Evolutionary conservation across 2,329 filamentous ascomycete genomes (phyloP).

Genomic region (Microcyclospora pomicola): DNA sequence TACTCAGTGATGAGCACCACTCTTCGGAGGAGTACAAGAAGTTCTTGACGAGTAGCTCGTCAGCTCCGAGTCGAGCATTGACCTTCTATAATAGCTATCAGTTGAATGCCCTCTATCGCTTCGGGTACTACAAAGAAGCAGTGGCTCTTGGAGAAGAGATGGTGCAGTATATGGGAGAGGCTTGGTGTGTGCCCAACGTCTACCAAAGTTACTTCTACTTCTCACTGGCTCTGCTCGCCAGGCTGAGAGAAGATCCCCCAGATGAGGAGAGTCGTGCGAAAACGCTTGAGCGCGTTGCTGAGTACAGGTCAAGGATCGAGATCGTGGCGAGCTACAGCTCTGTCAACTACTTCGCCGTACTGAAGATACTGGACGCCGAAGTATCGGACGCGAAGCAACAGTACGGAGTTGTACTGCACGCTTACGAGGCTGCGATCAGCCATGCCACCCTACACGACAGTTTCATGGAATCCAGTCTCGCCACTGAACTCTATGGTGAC

Average conservation of each 20-base stretch:
- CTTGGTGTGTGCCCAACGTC: constrained; percentile 31
- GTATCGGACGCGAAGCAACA: constrained; percentile 40
- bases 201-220: constrained; percentile 32
- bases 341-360: constrained; percentile 60
- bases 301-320: constrained; percentile 47
- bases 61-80: constrained; percentile 49
- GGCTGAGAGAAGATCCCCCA: constrained; percentile 23
- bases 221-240: constrained; percentile 27
- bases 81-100: constrained; percentile 51
- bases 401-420: constrained; percentile 41
- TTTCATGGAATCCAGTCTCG: constrained; percentile 56
- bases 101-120: constrained; percentile 29
- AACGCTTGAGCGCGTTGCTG: constrained; percentile 40
- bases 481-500: constrained; percentile 60
- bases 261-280: constrained; percentile 26
- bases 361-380: constrained; percentile 54
- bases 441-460: constrained; percentile 56
- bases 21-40: constrained; percentile 42
- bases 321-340: constrained; percentile 50
- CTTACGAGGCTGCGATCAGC: constrained; percentile 59
- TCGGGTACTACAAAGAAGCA: constrained; percentile 30
- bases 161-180: constrained; percentile 26
- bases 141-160: constrained; percentile 29
- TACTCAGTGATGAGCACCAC: constrained; percentile 58
- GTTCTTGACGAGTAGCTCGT: constrained; percentile 32